phyloP scores from a whole-genome alignment of 257 asterid species.

The Prunella vulgaris region DNA sequence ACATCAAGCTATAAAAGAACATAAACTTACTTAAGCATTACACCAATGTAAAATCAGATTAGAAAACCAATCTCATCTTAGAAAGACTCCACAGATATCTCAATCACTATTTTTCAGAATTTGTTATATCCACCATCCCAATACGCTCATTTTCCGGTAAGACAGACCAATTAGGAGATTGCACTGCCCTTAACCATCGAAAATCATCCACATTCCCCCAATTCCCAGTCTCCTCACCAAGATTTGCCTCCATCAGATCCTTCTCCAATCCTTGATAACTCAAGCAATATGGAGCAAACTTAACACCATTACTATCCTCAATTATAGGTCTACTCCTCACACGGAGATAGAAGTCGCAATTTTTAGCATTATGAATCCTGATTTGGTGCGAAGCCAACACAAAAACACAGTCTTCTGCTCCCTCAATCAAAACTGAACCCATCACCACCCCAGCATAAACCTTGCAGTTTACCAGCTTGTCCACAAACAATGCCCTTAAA shows the following conservation, averaged over 20 bases:
- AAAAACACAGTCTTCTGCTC: conserved; percentile 56
- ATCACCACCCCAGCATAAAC: conserved; percentile 57
- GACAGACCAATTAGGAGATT: conserved; percentile 84
- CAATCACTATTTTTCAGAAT: conserved; percentile 15
- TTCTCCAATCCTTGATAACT: conserved; percentile 52
- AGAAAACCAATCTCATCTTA: background rate
- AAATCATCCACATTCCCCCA: conserved; percentile 92
- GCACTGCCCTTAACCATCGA: conserved; percentile 80
- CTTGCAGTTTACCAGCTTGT: conserved; percentile 52
- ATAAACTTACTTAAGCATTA: background rate
- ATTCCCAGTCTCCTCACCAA: conserved; percentile 71
- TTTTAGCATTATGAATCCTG: conserved; percentile 66
- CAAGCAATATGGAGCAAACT: conserved; percentile 74
- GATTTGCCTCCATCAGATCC: conserved; percentile 68
- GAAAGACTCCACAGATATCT: conserved; percentile 7
- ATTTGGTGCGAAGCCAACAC: conserved; percentile 83
- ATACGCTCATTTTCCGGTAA: conserved; percentile 54
- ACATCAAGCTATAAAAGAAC: background rate
- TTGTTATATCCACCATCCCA: conserved; percentile 34
- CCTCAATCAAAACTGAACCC: conserved; percentile 76
- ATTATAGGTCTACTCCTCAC: conserved; percentile 90
- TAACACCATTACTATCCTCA: conserved; percentile 63
- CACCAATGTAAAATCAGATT: background rate
- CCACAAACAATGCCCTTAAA: conserved; percentile 71
- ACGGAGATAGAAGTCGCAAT: conserved; percentile 72